phyloP scores from a whole-genome alignment of 441 rosid species.

The Isatis lusitanica region DNA sequence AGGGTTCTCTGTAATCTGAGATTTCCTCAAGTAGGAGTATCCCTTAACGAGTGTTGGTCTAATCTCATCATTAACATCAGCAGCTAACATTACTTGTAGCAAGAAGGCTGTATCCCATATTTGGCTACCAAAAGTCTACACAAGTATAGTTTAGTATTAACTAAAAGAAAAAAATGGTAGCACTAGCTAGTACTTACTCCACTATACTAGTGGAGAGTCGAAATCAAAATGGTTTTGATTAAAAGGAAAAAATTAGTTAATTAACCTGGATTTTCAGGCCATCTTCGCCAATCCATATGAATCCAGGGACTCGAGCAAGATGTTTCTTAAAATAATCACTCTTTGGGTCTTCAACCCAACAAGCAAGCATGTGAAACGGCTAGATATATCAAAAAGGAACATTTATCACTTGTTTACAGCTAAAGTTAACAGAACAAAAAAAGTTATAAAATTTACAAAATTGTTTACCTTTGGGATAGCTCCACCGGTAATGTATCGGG shows the following conservation, averaged over 20 bases:
- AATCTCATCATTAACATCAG: slow-evolving; percentile 26
- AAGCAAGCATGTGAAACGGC: slow-evolving; percentile 39
- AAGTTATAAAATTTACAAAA: not conserved
- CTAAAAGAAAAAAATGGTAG: not conserved
- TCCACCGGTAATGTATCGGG: slow-evolving; percentile 20
- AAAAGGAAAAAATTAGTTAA: too few relatives aligned
- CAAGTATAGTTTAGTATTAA: not conserved
- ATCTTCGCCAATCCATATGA: slow-evolving; percentile 48
- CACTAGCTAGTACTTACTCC: too few relatives aligned
- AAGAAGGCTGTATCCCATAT: slow-evolving; percentile 42
- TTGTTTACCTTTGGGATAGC: slow-evolving; percentile 13
- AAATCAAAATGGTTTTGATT: too few relatives aligned
- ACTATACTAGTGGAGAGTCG: not conserved
- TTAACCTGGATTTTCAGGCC: slow-evolving; percentile 51
- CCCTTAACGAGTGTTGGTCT: slow-evolving; percentile 38
- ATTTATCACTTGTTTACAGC: not conserved
- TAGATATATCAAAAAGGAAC: not conserved
- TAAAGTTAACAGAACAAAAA: not conserved
- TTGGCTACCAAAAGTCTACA: slow-evolving; percentile 46
- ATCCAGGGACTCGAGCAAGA: slow-evolving; percentile 40
- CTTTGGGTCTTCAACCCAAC: slow-evolving; percentile 48
- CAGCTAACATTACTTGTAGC: slow-evolving; percentile 35
- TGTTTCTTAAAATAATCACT: slow-evolving; percentile 43
- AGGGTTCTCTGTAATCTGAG: slow-evolving; percentile 28
- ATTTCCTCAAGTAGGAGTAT: slow-evolving; percentile 34